These are phyloP conservation scores for Sarocladium brachiariae DNA, from an alignment of 2,329 filamentous ascomycete genomes.

Conservation along the genomic window DNA sequence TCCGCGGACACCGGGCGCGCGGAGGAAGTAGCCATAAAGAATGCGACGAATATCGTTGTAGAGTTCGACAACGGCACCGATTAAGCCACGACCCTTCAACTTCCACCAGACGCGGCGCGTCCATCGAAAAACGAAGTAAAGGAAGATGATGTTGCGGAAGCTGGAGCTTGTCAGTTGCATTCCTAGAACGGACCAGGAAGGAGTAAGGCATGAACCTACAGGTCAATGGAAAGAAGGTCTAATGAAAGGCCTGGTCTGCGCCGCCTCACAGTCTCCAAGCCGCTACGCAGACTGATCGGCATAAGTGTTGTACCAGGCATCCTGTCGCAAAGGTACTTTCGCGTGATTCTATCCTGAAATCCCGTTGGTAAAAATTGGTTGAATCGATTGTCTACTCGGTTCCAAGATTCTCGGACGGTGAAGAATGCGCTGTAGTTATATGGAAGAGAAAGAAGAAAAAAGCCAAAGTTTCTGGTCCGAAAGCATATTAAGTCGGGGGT, in stretches of 20 bases:
- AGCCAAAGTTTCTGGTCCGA: background rate
- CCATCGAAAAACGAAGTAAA: constrained; percentile 81
- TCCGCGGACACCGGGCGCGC: constrained; percentile 75
- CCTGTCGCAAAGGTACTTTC: constrained; percentile 14
- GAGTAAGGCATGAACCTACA: constrained; percentile 46
- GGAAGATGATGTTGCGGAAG: constrained; percentile 79
- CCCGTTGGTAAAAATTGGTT: too few species aligned
- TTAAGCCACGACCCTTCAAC: constrained; percentile 78
- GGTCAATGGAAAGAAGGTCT: constrained; percentile 57
- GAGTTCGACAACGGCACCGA: constrained; percentile 69
- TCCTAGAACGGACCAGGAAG: constrained; percentile 4
- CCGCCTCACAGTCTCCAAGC: constrained; percentile 55
- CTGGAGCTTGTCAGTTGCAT: constrained; percentile 40
- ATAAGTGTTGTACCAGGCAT: constrained; percentile 65
- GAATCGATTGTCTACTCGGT: too few species aligned
- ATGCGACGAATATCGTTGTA: constrained; percentile 66
- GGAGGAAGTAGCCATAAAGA: constrained; percentile 79
- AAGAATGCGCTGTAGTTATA: too few species aligned
- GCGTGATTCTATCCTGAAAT: background rate
- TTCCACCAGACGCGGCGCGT: constrained; percentile 74
- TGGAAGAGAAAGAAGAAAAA: background rate
- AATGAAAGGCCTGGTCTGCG: constrained; percentile 48
- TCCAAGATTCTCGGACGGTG: too few species aligned
- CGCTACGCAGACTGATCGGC: constrained; percentile 63
- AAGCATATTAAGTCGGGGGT: background rate